A percentile compares a stretch with the other conserved stretches of the same genome.
phyloP scores from a whole-genome alignment of 768 basidiomycete species.

The Mycena galericulata region DNA sequence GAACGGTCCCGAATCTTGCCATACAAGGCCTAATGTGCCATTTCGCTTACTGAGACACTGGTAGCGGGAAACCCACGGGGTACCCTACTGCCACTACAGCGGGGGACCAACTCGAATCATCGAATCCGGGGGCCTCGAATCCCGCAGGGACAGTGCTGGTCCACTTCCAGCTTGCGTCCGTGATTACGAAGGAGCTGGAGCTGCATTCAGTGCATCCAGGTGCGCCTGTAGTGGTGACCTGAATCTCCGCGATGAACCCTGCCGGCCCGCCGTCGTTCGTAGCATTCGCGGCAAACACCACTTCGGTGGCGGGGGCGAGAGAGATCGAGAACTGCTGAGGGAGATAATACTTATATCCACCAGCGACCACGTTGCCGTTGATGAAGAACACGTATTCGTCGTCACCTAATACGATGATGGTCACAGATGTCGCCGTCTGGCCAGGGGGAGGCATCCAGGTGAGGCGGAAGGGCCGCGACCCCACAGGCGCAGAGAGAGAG shows the following conservation, averaged over 20 bases:
- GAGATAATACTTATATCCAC: slow-evolving; percentile 17
- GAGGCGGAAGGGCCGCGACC: slow-evolving; percentile 45
- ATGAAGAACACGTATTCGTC: slow-evolving; percentile 43
- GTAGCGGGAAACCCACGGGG: no score
- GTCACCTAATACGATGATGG: slow-evolving; percentile 41
- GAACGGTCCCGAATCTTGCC: no score
- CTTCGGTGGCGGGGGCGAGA: slow-evolving; percentile 25
- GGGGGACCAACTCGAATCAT: slow-evolving; percentile 39
- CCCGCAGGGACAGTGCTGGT: slow-evolving; percentile 26
- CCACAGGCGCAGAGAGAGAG: slow-evolving; percentile 34
- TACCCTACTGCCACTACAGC: slow-evolving; percentile 39
- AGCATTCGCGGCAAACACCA: slow-evolving; percentile 36
- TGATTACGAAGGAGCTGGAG: slow-evolving; percentile 22
- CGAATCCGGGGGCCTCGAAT: slow-evolving; percentile 24
- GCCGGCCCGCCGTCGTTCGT: slow-evolving; percentile 24
- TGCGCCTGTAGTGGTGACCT: slow-evolving; percentile 33
- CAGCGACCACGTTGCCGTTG: slow-evolving; percentile 42
- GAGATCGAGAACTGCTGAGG: slow-evolving; percentile 31
- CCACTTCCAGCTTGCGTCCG: slow-evolving; percentile 42
- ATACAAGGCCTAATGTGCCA: no score
- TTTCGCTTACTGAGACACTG: no score
- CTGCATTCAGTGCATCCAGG: slow-evolving; percentile 24
- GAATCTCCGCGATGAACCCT: slow-evolving; percentile 35
- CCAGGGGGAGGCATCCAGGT: slow-evolving; percentile 38
- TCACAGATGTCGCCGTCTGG: slow-evolving; percentile 36